Evolutionary conservation across 768 basidiomycete species (phyloP), one percentile per base, ranked within the genome.

Genomic region (Podaxis sp.): DNA sequence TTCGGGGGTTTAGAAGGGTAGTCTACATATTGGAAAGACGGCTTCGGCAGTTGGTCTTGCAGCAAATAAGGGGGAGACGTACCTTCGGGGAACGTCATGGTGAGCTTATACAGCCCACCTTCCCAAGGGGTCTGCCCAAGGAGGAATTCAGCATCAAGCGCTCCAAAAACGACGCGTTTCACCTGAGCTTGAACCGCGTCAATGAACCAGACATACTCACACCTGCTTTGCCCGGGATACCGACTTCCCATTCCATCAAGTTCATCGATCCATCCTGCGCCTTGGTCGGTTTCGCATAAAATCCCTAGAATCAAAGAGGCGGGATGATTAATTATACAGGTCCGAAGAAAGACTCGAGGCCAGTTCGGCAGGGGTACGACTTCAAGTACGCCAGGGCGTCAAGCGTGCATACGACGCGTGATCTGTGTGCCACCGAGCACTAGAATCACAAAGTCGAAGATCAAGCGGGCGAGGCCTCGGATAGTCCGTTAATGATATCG

Each of bases 81-180:
- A 93, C 97, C 97, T 82, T 99, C 97, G 4, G 97, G 97, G 76
- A 99, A 99, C 26, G 79, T 89, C 95, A 99, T 96, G 28, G 83
- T 77, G 56, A 99, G 83, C 74, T 96, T 97, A 79, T 87, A 99
- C 39, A 97, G 76, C n/a, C 97, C 97, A 42, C 89, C 90, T 70
- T 96, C 97, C 97, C 97, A 99, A 66, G 94, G 78, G 2, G 97
- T 98, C 97, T 99, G 52, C 58, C 56, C 15, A 36, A 39, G 46
- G 39, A 53, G 28, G 17, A 61, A 59, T 68, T 68, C 63, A 70
- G 69, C 61, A 63, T n/a, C 33, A 57, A 59, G 17, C 39, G 44
- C 52, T 52, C n/a, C 48, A 24, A 30, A 49, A 36, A 52, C 26
- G 52, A 51, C 42, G 59, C 24, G 54, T 26, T 36, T 46, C 6